Evolutionary conservation across 768 basidiomycete species (phyloP), one percentile per base, ranked within the genome.

Genomic region (Tulasnella sp.): DNA sequence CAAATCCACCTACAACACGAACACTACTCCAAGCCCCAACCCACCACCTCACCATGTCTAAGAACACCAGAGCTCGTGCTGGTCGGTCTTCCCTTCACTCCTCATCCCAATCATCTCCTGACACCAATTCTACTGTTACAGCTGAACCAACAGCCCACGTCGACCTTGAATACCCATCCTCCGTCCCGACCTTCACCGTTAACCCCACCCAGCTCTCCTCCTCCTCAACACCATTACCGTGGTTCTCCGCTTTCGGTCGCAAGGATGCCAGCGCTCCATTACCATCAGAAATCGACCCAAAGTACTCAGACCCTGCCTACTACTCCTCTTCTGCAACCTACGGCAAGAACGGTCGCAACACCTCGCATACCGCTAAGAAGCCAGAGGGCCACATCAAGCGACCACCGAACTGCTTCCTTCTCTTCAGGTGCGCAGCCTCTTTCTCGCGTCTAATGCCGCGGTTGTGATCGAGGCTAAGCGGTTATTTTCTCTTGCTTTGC

Each of bases 351-450:
- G 71, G 74, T 32, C 39, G 71, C 59, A 74, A 74, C 71, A 62
- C 67, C 69, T 76, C 75, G 5, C 78, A 78, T 71, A 75, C 77
- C 9, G 75, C 77, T 37, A 78, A 78, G 73, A 74, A 69, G 6
- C 74, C 76, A 1, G 76, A 75, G 5, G 76, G 75, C 3, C 77
- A 78, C 73, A 76, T 78, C 74, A 77, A 77, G 62, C 76, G 78
- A 0, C 78, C 78, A 16, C 76, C 75, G 14, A 78, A 78, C 73
- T 77, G 77, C 47, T 78, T 78, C 74, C 76, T 78, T 65, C 73
- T 78, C 66, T 78, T 75, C 63, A 75, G 77, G 39, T 76, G 74
- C 26, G 75, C 75, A 67, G 74, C 71, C 75, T 72, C 67, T n/a
- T 39, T 12, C 62, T 70, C 1, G n/a, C 19, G 19, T 36, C 12